Percentiles rank a stretch among this genome's conserved stretches.
Conservation (phyloP, 768 basidiomycete genomes). For the Phallus indusiatus region DNA sequence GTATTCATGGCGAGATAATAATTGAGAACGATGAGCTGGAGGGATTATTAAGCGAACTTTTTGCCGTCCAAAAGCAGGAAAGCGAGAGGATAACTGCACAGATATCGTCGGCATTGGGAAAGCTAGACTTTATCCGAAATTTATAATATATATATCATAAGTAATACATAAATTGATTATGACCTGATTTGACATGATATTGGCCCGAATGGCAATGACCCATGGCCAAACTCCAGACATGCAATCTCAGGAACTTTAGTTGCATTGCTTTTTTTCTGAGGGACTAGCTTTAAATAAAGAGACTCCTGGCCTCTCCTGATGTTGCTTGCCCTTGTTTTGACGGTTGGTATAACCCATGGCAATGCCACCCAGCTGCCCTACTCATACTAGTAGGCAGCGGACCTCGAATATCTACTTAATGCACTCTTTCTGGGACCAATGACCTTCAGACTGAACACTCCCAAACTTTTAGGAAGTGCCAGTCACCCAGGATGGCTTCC, state of each 20-base stretch:
- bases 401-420: too few species aligned
- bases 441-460: too few species aligned
- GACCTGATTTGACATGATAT: not conserved
- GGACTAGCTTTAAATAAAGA: too few species aligned
- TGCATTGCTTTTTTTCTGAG: too few species aligned
- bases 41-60: conserved; percentile 45
- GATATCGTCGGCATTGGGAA: conserved; percentile 65
- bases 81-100: conserved; percentile 69
- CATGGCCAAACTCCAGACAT: too few species aligned
- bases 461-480: not conserved
- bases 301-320: too few species aligned
- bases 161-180: not conserved
- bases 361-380: too few species aligned
- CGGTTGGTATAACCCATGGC: too few species aligned
- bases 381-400: too few species aligned
- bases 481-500: not conserved
- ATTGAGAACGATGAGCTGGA: conserved; percentile 60
- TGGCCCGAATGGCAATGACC: not conserved
- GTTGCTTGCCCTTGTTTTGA: too few species aligned
- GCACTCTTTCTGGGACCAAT: too few species aligned
- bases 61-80: conserved; percentile 63
- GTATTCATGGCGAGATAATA: conserved; percentile 75
- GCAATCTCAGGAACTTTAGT: too few species aligned
- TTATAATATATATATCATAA: conserved; percentile 33
- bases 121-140: conserved; percentile 67